phyloP scores from a whole-genome alignment of 1,284 basidiomycete genomes.

The Tilletia indica region DNA sequence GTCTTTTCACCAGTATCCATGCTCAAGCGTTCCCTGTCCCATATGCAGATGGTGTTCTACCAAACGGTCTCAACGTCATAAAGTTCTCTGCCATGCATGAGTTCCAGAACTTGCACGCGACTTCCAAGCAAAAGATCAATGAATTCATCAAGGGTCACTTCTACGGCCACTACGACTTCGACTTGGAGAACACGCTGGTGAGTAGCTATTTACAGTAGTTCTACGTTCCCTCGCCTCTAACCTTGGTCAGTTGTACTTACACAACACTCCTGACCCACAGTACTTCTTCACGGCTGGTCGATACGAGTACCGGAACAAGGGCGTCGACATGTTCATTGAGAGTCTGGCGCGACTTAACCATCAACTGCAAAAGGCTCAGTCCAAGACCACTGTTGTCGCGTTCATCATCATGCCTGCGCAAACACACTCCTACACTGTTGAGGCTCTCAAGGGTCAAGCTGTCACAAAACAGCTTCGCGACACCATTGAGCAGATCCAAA shows the following conservation, averaged over 20 bases:
- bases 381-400: constrained; percentile 83
- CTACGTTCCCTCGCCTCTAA: too few species aligned
- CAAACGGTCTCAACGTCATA: constrained; percentile 95
- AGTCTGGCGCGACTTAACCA: constrained; percentile 77
- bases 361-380: constrained; percentile 75
- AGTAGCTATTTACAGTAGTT: neutral
- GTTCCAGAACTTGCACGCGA: constrained; percentile 93
- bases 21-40: neutral
- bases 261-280: neutral
- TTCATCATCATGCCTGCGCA: constrained; percentile 99
- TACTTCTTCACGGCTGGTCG: constrained; percentile 99
- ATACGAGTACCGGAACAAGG: constrained; percentile 98
- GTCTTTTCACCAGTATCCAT: neutral
- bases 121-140: constrained; percentile 91
- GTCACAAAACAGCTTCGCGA: constrained; percentile 94
- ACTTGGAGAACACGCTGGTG: constrained; percentile 82
- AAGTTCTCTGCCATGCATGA: constrained; percentile 94
- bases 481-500: constrained; percentile 86
- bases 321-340: constrained; percentile 99
- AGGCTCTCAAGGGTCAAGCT: constrained; percentile 95
- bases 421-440: constrained; percentile 93
- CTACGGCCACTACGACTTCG: constrained; percentile 94
- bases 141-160: constrained; percentile 97
- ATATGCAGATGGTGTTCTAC: constrained; percentile 80
- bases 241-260: too few species aligned